Base-by-base conservation (phyloP, 257 asterid species). In the Nicotiana benthamiana region DNA sequence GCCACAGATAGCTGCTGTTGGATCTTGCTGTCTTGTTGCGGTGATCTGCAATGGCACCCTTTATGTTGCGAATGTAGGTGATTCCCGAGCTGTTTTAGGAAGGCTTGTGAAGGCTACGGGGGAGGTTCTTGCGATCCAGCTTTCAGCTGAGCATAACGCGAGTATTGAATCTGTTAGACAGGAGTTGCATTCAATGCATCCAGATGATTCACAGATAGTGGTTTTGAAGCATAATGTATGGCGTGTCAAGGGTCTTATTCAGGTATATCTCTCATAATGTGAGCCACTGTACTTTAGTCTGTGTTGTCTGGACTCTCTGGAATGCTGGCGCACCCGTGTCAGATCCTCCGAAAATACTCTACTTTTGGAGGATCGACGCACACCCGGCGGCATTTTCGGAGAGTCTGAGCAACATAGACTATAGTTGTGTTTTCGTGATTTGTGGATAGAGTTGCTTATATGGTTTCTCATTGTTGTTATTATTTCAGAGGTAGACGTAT, bases 161-260 rank as follows among this genome's bases (percentile, higher is more conserved):
- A 86, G 87, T 85, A 83, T 84, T 72, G 91, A 88, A 61, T 79
- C 91, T 36, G 82, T 88, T 74, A 79, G 91, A 83, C 89, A 86
- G 70, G 91, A 88, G 81, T 66, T 88, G 82, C 91, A 86, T 67
- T 74, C 91, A 40, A 82, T 88, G 91, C 91, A 88, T 75, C 89
- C 91, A 2, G 88, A 88, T 79, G 91, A 88, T 75, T 28, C 89
- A 0, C 86, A 88, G 64, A 88, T 88, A 64, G 91, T 88, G 28
- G 84, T 88, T 65, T 85, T 84, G 75, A 88, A 88, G 87, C 89
- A 84, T 83, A 86, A 84, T 9, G 89, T 88, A 62, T 88, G 91
- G 91, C 89, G 91, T 81, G 91, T 88, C 27, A 88, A 86, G 83
- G 91, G 91, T 80, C 77, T 88, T 77, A 88, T 88, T 80, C 91